Evolutionary conservation across 257 asterid genomes (phyloP).

Genomic region (Ophiorrhiza pumila): DNA sequence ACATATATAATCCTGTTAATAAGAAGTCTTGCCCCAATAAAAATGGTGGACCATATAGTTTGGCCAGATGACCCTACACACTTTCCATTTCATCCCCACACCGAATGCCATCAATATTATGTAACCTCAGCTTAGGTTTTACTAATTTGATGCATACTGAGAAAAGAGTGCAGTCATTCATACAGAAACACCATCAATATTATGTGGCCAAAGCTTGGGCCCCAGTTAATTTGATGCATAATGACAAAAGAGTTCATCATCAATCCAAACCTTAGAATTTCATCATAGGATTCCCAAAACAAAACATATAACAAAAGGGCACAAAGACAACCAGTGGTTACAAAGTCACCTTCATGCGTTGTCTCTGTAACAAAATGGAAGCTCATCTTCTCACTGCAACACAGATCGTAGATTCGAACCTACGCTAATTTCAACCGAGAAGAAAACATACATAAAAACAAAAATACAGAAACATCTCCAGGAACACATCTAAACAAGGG

Average conservation of each 20-base stretch:
- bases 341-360: conserved; percentile 59
- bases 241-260: background rate
- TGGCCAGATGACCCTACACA: background rate
- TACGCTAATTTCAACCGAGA: conserved; percentile 31
- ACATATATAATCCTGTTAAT: background rate
- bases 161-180: background rate
- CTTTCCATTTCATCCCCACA: background rate
- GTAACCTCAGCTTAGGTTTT: background rate
- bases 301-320: background rate
- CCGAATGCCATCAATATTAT: background rate
- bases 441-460: conserved; percentile 23
- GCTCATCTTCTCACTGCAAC: conserved; percentile 37
- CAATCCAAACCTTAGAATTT: background rate
- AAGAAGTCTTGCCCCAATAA: background rate
- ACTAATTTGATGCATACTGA: background rate
- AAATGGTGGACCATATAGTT: background rate
- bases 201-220: conserved; percentile 1
- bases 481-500: conserved; percentile 16
- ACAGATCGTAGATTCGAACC: conserved; percentile 64
- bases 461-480: conserved; percentile 15
- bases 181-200: background rate
- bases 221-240: background rate
- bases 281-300: background rate
- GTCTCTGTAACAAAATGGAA: conserved; percentile 59
- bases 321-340: background rate